Conservation (phyloP, 148 eudicot genomes). For the Silene latifolia region DNA sequence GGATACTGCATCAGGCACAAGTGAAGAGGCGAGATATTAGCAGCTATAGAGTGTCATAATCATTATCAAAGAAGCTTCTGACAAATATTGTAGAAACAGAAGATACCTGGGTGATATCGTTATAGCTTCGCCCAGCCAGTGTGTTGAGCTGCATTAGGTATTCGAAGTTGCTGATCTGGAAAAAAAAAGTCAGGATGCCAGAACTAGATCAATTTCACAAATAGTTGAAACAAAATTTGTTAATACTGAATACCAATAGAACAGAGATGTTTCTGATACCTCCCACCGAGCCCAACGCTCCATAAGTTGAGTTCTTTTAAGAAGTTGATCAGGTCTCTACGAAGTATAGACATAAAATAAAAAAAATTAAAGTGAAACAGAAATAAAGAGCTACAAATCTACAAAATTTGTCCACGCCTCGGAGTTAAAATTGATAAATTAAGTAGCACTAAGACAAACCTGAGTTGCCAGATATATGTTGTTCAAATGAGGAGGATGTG, state of each 20-base stretch:
- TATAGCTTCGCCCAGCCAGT: slow-evolving; percentile 97
- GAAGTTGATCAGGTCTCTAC: slow-evolving; percentile 93
- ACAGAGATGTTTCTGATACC: slow-evolving; percentile 41
- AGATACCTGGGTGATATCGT: slow-evolving; percentile 92
- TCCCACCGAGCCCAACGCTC: slow-evolving; percentile 99
- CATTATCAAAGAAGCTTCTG: slow-evolving; percentile 9
- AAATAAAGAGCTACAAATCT: background rate
- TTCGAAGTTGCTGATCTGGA: slow-evolving; percentile 99
- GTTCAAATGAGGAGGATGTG: slow-evolving; percentile 90
- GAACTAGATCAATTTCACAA: background rate
- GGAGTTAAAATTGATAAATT: background rate
- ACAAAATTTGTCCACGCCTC: background rate
- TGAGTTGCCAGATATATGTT: slow-evolving; percentile 94
- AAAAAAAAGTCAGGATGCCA: slow-evolving; percentile 16
- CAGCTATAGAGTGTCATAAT: slow-evolving; percentile 14
- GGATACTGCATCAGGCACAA: slow-evolving; percentile 71
- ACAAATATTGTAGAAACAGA: background rate
- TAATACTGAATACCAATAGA: slow-evolving; percentile 7
- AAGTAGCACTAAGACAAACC: slow-evolving; percentile 40
- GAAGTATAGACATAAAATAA: slow-evolving; percentile 2
- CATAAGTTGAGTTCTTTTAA: slow-evolving; percentile 94
- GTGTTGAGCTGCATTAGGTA: slow-evolving; percentile 99
- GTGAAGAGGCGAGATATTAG: slow-evolving; percentile 12
- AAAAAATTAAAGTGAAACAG: background rate
- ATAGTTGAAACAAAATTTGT: background rate